These are phyloP conservation scores for Globisporangium abappressorium DNA, from an alignment of 352 stramenopile species.

Conservation along the genomic window DNA sequence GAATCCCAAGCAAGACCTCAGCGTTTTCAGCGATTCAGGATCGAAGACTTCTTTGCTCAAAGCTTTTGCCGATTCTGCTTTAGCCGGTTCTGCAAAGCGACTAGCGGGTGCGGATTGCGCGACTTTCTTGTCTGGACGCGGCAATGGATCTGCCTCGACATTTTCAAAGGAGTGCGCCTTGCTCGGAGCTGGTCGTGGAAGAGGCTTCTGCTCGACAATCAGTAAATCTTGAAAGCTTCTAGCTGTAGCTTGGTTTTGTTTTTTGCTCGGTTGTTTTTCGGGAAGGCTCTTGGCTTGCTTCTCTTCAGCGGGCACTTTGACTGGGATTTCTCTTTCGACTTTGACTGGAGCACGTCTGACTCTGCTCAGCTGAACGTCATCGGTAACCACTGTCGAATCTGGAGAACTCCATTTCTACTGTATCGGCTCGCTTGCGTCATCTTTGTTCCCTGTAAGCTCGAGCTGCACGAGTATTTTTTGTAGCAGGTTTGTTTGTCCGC, in stretches of 20 bases:
- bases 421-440: background rate
- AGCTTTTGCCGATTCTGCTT: background rate
- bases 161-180: background rate
- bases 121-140: background rate
- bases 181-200: background rate
- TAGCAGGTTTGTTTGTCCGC: conserved; percentile 19
- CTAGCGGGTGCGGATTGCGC: background rate
- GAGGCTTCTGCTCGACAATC: background rate
- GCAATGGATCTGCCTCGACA: background rate
- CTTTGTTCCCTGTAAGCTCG: background rate
- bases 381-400: background rate
- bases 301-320: background rate
- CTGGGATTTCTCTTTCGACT: background rate
- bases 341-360: background rate
- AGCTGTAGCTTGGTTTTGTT: background rate
- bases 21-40: conserved; percentile 1
- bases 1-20: background rate
- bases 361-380: background rate
- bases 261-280: background rate
- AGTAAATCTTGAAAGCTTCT: background rate
- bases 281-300: background rate
- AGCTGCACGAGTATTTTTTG: conserved; percentile 21
- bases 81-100: background rate
- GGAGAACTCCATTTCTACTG: background rate
- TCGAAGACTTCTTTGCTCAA: background rate